A percentile compares a stretch with the other conserved stretches of the same genome.
phyloP scores from a whole-genome alignment of 2,329 filamentous ascomycete genomes.

The Rhynchosporium graminicola region DNA sequence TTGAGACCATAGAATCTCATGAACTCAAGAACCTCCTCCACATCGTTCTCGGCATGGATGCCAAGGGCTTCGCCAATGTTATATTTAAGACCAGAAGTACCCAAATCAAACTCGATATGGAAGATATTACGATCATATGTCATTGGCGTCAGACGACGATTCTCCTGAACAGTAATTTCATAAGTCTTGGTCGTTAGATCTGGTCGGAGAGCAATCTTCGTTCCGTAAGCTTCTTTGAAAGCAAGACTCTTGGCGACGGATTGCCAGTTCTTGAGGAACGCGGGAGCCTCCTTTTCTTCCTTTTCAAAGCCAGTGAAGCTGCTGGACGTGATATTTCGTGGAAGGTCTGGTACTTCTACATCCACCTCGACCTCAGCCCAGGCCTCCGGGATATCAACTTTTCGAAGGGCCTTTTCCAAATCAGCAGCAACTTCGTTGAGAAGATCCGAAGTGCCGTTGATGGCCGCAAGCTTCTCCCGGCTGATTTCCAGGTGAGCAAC shows the following conservation, averaged over 20 bases:
- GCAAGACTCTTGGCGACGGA: slow-evolving; percentile 80
- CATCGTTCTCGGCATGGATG: slow-evolving; percentile 93
- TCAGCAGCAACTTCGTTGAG: slow-evolving; percentile 63
- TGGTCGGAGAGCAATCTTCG: slow-evolving; percentile 72
- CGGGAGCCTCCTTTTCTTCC: slow-evolving; percentile 66
- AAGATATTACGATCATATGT: slow-evolving; percentile 99
- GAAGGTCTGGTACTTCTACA: slow-evolving; percentile 53
- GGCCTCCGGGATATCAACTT: slow-evolving; percentile 73
- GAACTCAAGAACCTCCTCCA: slow-evolving; percentile 75
- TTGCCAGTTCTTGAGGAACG: slow-evolving; percentile 75
- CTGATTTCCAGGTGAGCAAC: slow-evolving; percentile 68
- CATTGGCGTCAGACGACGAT: slow-evolving; percentile 82
- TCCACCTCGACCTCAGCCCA: slow-evolving; percentile 75
- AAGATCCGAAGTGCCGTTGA: slow-evolving; percentile 53
- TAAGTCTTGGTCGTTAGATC: slow-evolving; percentile 84
- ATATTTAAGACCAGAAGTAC: slow-evolving; percentile 87
- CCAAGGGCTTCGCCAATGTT: slow-evolving; percentile 97
- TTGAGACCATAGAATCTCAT: slow-evolving; percentile 88
- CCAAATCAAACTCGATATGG: slow-evolving; percentile 98
- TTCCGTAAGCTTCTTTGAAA: slow-evolving; percentile 93
- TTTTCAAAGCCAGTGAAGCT: slow-evolving; percentile 84
- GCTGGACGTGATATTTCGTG: slow-evolving; percentile 68
- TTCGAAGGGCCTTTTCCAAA: slow-evolving; percentile 68
- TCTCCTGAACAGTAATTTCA: slow-evolving; percentile 90
- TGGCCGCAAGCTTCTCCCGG: slow-evolving; percentile 64